phyloP scores from a whole-genome alignment of 2,329 filamentous ascomycete genomes.

The Colletotrichum scovillei region DNA sequence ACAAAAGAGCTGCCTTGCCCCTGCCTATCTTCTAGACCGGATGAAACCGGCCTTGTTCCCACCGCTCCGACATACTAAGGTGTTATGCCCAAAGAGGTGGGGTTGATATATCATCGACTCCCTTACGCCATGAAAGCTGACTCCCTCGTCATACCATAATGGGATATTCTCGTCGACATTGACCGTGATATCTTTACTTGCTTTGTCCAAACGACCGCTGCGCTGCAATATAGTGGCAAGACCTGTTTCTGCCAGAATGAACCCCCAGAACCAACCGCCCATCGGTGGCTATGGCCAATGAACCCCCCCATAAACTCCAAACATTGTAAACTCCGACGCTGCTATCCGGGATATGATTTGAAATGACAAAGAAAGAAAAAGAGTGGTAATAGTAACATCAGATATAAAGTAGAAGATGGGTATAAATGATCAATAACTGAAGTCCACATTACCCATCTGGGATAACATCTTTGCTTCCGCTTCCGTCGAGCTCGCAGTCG shows the following conservation, averaged over 20 bases:
- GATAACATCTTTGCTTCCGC: constrained; percentile 63
- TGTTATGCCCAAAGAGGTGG: constrained; percentile 13
- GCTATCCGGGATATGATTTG: constrained; percentile 41
- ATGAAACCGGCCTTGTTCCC: not conserved
- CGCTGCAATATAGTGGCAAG: constrained; percentile 22
- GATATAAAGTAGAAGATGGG: constrained; percentile 34
- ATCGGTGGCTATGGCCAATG: constrained; percentile 25
- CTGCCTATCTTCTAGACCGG: constrained; percentile 4
- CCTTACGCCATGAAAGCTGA: constrained; percentile 12
- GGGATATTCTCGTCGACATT: constrained; percentile 28
- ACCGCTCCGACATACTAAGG: not conserved
- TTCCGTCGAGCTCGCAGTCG: constrained; percentile 47
- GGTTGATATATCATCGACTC: constrained; percentile 17
- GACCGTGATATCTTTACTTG: constrained; percentile 25
- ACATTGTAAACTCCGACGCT: constrained; percentile 48
- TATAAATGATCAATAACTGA: constrained; percentile 64
- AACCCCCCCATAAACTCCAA: constrained; percentile 41
- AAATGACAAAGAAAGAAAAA: constrained; percentile 28
- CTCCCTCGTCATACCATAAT: constrained; percentile 17
- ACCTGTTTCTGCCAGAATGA: constrained; percentile 21
- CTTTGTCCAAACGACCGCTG: constrained; percentile 27
- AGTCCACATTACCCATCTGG: constrained; percentile 70
- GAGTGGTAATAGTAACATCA: constrained; percentile 32
- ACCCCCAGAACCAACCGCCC: constrained; percentile 29
- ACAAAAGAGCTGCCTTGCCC: constrained; percentile 19